A percentile compares a stretch with the other conserved stretches of the same genome.
Evolutionary conservation across 1,139 yeast species (phyloP).

Genomic region (Candida sp.): DNA sequence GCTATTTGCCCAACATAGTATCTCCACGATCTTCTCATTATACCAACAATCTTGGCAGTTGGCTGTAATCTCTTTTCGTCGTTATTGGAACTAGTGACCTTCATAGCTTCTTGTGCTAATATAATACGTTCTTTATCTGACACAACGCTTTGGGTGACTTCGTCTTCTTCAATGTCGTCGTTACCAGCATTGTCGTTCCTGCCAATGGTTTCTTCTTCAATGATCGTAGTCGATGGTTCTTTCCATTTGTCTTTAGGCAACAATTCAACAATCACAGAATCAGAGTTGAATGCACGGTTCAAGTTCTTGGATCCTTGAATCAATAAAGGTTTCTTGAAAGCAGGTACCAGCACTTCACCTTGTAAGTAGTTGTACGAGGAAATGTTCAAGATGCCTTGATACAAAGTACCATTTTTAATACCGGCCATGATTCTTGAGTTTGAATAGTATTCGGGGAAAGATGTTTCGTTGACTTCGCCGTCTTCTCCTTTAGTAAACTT

Average conservation of each 20-base stretch:
- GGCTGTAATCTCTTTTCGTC: constrained; percentile 67
- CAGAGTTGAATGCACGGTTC: constrained; percentile 93
- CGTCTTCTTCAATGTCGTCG: constrained; percentile 41
- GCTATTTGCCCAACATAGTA: constrained; percentile 95
- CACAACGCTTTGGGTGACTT: constrained; percentile 36
- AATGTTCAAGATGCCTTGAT: constrained; percentile 82
- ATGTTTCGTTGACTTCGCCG: constrained; percentile 39
- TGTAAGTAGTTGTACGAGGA: constrained; percentile 90
- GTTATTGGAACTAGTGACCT: constrained; percentile 40
- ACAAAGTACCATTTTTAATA: constrained; percentile 81
- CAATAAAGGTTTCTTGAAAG: constrained; percentile 82
- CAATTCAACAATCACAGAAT: constrained; percentile 88
- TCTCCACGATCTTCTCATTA: constrained; percentile 93
- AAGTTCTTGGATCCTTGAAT: constrained; percentile 83
- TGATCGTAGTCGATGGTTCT: constrained; percentile 76
- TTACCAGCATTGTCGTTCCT: constrained; percentile 66
- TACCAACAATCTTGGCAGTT: constrained; percentile 91
- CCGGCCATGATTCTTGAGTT: constrained; percentile 91
- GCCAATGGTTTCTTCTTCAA: constrained; percentile 73
- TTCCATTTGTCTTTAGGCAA: constrained; percentile 91
- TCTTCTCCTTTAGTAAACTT: constrained; percentile 23
- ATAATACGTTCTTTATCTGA: constrained; percentile 79
- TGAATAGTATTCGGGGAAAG: constrained; percentile 80
- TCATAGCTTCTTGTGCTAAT: constrained; percentile 80
- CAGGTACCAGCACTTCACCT: constrained; percentile 77